Evolutionary conservation across 768 basidiomycete species (phyloP).

Genomic region (Leucocoprinus sp.): DNA sequence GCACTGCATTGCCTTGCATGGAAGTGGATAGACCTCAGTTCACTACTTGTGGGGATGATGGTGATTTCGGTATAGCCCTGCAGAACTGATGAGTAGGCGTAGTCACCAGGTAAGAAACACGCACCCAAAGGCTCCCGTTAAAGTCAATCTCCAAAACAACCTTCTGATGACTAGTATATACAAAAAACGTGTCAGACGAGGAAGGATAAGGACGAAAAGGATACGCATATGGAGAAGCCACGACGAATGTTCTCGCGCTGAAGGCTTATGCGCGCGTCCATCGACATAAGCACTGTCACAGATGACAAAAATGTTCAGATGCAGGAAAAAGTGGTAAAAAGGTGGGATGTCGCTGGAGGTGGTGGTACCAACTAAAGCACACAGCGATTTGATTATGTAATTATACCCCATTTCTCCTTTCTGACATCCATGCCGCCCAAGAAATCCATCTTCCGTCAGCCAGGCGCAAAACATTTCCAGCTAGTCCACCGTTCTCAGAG

Average conservation of each 20-base stretch:
- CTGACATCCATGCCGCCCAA: conserved; percentile 46
- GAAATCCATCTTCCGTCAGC: conserved; percentile 84
- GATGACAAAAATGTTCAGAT: conserved; percentile 5
- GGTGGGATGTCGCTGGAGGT: conserved; percentile 19
- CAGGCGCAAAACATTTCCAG: conserved; percentile 90
- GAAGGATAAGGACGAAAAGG: conserved; percentile 19
- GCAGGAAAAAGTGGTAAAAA: conserved; percentile 9
- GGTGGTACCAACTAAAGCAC: conserved; percentile 21
- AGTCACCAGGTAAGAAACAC: conserved; percentile 17
- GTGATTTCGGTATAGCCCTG: conserved; percentile 95
- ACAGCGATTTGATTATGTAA: conserved; percentile 29
- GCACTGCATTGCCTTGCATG: conserved; percentile 84
- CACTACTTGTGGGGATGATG: conserved; percentile 69
- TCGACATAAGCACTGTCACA: conserved; percentile 23
- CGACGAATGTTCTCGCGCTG: conserved; percentile 76
- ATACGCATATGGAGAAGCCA: conserved; percentile 86
- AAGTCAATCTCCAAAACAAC: conserved; percentile 93
- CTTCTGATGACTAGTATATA: conserved; percentile 90
- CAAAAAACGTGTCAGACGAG: conserved; percentile 32
- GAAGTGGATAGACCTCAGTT: conserved; percentile 77
- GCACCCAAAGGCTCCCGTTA: conserved; percentile 76
- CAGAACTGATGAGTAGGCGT: conserved; percentile 16
- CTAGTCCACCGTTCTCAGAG: conserved; percentile 94
- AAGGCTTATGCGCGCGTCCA: conserved; percentile 48
- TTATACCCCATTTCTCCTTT: conserved; percentile 18